These are phyloP conservation scores for Apiotrichum veenhuisii DNA, from an alignment of 1,284 basidiomycete genomes.

Conservation along the genomic window DNA sequence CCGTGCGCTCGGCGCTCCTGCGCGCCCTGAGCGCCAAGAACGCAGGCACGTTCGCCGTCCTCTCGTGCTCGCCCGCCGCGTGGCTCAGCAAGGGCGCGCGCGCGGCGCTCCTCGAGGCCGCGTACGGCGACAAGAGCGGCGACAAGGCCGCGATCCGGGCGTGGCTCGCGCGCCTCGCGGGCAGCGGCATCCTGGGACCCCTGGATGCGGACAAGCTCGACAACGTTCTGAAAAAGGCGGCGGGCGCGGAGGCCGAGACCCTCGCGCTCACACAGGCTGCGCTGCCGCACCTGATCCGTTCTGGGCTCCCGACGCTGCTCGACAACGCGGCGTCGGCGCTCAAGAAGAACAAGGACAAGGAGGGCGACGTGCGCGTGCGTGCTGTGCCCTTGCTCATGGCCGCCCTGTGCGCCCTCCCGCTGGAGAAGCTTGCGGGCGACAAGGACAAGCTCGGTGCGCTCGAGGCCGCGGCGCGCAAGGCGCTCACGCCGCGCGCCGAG, in stretches of 20 bases:
- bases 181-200: conserved; percentile 16
- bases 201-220: conserved; percentile 15
- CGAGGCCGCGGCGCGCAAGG: conserved; percentile 4
- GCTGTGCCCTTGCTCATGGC: conserved; percentile 6
- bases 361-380: conserved; percentile 6
- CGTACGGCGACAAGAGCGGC: conserved; percentile 12
- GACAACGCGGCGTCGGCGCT: neutral
- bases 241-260: neutral
- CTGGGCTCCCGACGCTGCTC: neutral
- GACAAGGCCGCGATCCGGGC: conserved; percentile 10
- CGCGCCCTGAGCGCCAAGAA: conserved; percentile 6
- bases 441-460: conserved; percentile 4
- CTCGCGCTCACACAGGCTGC: conserved; percentile 5
- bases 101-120: conserved; percentile 14
- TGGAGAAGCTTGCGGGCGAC: neutral
- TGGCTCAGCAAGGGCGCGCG: conserved; percentile 18
- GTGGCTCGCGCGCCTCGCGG: conserved; percentile 20
- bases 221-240: conserved; percentile 8
- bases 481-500: neutral
- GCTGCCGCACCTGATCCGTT: conserved; percentile 2
- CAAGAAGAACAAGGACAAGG: conserved; percentile 8
- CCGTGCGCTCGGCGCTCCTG: conserved; percentile 15
- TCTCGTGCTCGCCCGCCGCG: conserved; percentile 11
- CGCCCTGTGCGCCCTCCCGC: neutral
- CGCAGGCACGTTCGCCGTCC: conserved; percentile 14